Conservation (phyloP, 2,329 filamentous ascomycete genomes). For the Sodiomyces alkalinus region DNA sequence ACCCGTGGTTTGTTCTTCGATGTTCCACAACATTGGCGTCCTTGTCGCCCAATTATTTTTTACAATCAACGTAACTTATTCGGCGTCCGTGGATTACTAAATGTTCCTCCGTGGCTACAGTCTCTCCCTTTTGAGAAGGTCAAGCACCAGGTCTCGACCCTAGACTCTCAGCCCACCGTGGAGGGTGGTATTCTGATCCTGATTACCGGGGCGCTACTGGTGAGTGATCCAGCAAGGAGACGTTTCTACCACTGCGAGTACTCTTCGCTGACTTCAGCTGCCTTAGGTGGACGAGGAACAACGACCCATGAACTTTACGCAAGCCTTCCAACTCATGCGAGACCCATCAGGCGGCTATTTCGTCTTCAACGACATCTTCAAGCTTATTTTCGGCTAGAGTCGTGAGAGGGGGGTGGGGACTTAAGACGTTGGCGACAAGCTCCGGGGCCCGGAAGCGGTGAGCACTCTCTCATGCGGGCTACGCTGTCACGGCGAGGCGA, state of each 20-base stretch:
- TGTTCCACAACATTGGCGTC: too few species aligned
- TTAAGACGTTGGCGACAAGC: too few species aligned
- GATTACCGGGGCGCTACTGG: constrained; percentile 74
- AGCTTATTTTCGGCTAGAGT: constrained; percentile 55
- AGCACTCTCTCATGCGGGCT: too few species aligned
- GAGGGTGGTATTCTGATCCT: constrained; percentile 66
- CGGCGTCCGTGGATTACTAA: too few species aligned
- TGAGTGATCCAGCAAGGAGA: constrained; percentile 24
- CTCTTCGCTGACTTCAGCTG: neutral
- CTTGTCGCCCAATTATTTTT: too few species aligned
- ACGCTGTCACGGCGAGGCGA: too few species aligned
- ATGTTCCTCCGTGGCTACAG: too few species aligned
- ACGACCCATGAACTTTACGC: constrained; percentile 79
- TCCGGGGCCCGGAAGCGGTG: too few species aligned
- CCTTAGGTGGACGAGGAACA: constrained; percentile 69
- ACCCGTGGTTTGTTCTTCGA: too few species aligned
- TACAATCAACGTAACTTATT: too few species aligned
- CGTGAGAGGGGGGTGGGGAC: too few species aligned
- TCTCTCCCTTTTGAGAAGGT: constrained; percentile 68
- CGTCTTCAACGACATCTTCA: constrained; percentile 92
- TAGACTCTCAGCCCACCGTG: constrained; percentile 69
- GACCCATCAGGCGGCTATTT: constrained; percentile 57
- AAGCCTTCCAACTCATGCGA: constrained; percentile 72
- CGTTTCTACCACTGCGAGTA: neutral
- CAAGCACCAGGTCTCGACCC: constrained; percentile 58